Conservation (phyloP, 1,284 basidiomycete species). For the Cutaneotrichosporon sp. region DNA sequence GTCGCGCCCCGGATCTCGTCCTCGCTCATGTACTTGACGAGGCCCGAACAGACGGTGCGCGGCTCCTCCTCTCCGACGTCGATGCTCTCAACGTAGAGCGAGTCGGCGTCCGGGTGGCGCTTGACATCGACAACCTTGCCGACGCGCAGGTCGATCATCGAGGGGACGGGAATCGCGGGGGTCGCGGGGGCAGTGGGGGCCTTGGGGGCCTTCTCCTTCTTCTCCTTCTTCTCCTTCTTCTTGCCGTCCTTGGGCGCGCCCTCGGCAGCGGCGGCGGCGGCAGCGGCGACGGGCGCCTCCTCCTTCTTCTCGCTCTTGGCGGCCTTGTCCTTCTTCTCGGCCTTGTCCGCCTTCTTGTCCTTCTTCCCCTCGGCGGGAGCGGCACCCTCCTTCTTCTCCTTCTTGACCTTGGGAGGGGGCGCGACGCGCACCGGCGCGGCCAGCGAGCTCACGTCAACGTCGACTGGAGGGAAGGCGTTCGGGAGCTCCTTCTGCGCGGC, state of each 20-base stretch:
- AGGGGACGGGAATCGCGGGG: conserved; percentile 75
- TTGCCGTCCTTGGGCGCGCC: conserved; percentile 53
- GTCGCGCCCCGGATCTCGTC: conserved; percentile 85
- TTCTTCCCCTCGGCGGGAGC: conserved; percentile 29
- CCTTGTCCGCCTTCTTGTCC: conserved; percentile 27
- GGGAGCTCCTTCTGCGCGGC: conserved; percentile 48
- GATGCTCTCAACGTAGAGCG: conserved; percentile 88
- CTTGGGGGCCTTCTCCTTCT: conserved; percentile 54
- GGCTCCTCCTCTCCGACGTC: conserved; percentile 91
- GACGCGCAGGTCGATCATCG: conserved; percentile 92
- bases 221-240: conserved; percentile 58
- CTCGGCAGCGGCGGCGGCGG: conserved; percentile 12
- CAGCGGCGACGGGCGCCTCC: too few species aligned
- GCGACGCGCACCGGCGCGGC: conserved; percentile 71
- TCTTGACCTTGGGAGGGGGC: conserved; percentile 71
- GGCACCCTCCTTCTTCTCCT: conserved; percentile 56
- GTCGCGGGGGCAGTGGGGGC: conserved; percentile 58
- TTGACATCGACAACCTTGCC: conserved; percentile 88
- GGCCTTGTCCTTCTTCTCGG: conserved; percentile 39
- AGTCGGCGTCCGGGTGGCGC: conserved; percentile 92
- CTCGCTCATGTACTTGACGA: conserved; percentile 92
- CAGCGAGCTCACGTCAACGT: conserved; percentile 72
- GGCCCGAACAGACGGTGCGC: conserved; percentile 88
- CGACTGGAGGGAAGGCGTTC: conserved; percentile 61
- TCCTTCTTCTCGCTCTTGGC: conserved; percentile 34